These are phyloP conservation scores for Lentinula raphanica DNA, from an alignment of 768 basidiomycete species.

Conservation along the genomic window DNA sequence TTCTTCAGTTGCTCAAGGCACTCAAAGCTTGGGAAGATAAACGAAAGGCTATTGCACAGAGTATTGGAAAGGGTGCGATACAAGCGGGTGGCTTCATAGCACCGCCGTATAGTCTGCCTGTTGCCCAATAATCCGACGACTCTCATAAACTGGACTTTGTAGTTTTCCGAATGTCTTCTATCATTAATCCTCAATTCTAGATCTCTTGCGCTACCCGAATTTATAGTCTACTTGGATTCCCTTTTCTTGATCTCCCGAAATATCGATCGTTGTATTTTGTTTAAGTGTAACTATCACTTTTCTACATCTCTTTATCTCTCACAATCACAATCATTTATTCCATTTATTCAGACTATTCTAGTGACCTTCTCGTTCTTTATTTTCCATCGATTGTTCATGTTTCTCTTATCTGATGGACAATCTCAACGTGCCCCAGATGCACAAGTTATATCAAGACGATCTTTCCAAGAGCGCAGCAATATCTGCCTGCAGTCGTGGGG, in stretches of 20 bases:
- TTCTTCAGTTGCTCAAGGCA: conserved; percentile 72
- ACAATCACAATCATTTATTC: neutral
- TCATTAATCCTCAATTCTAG: neutral
- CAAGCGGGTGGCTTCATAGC: conserved; percentile 32
- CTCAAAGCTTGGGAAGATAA: conserved; percentile 81
- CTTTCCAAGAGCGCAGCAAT: too few species aligned
- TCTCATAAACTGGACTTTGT: neutral
- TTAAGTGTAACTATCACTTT: neutral
- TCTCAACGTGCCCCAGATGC: too few species aligned
- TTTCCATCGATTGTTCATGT: neutral
- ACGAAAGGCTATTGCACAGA: conserved; percentile 48
- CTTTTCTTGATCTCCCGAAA: neutral
- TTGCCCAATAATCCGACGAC: neutral
- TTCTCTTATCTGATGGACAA: neutral
- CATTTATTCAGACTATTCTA: neutral
- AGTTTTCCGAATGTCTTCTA: neutral
- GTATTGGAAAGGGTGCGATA: conserved; percentile 39
- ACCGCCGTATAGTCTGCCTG: conserved; percentile 1
- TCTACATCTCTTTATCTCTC: neutral
- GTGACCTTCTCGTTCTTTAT: neutral
- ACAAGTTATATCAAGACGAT: too few species aligned
- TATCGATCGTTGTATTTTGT: neutral
- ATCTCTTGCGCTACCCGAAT: neutral
- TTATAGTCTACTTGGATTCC: neutral
- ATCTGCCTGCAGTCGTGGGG: too few species aligned